Conservation (phyloP, 306 rosid species). For the Dicorynia guianensis region DNA sequence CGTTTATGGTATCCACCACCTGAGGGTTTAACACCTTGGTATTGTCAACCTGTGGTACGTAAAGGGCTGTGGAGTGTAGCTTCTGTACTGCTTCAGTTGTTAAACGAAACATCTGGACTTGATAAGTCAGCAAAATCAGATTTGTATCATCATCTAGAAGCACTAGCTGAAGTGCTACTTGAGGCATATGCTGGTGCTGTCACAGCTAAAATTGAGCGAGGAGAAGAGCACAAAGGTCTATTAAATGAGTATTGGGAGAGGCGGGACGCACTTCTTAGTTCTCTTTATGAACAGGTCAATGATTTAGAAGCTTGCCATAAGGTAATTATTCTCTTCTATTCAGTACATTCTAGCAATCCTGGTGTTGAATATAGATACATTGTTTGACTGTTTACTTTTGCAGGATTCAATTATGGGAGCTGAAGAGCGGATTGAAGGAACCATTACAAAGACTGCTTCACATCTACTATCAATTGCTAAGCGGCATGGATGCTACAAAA, state of each 20-base stretch:
- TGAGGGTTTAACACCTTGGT: conserved; percentile 92
- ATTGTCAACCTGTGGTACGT: conserved; percentile 80
- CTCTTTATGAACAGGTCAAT: conserved; percentile 73
- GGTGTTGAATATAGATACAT: conserved; percentile 32
- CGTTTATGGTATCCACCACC: conserved; percentile 97
- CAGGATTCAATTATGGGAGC: conserved; percentile 68
- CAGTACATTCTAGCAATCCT: conserved; percentile 33
- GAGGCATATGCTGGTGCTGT: conserved; percentile 91
- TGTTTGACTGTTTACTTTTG: conserved; percentile 49
- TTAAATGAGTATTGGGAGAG: conserved; percentile 86
- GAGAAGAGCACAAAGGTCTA: conserved; percentile 79
- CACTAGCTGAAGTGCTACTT: conserved; percentile 79
- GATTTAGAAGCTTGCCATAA: conserved; percentile 59
- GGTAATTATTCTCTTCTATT: conserved; percentile 58
- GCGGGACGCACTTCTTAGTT: conserved; percentile 78
- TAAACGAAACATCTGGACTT: conserved; percentile 72
- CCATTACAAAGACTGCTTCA: conserved; percentile 63
- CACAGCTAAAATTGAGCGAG: conserved; percentile 82
- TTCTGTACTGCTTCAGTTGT: conserved; percentile 74
- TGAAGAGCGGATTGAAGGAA: conserved; percentile 60
- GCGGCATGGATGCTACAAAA: conserved; percentile 82
- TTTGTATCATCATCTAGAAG: conserved; percentile 73
- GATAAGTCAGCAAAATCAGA: conserved; percentile 68
- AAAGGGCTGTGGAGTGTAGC: conserved; percentile 85
- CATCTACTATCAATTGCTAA: conserved; percentile 79